Percentiles rank a stretch among this genome's conserved stretches.
phyloP scores from a whole-genome alignment of 306 rosid genomes.

The Lathyrus oleraceus region DNA sequence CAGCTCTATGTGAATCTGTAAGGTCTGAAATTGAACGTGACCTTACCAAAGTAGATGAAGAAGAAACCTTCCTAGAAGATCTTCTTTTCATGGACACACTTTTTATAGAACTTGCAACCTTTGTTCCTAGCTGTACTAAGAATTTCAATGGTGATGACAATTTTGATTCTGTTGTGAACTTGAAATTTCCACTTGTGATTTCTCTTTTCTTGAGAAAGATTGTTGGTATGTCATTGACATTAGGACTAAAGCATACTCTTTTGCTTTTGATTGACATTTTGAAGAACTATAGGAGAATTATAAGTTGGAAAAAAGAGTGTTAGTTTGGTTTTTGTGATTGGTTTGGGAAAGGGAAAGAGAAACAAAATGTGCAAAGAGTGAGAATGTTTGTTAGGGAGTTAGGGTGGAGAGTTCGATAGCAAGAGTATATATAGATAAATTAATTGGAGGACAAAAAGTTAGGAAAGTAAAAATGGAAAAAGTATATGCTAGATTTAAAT shows the following conservation, averaged over 20 bases:
- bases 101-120: slow-evolving; percentile 58
- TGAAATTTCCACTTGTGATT: slow-evolving; percentile 42
- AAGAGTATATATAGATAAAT: slow-evolving; percentile 43
- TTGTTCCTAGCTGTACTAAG: slow-evolving; percentile 60
- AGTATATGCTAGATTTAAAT: slow-evolving; percentile 5
- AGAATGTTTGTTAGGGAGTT: slow-evolving; percentile 27
- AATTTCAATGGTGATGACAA: slow-evolving; percentile 59
- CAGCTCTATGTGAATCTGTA: slow-evolving; percentile 74
- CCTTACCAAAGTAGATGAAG: slow-evolving; percentile 60
- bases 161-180: slow-evolving; percentile 47
- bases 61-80: slow-evolving; percentile 72
- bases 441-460: slow-evolving; percentile 22
- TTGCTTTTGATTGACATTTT: slow-evolving; percentile 67
- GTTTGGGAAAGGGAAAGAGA: slow-evolving; percentile 25
- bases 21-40: slow-evolving; percentile 72
- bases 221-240: slow-evolving; percentile 58
- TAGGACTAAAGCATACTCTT: slow-evolving; percentile 77
- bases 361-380: background rate
- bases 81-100: slow-evolving; percentile 55
- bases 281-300: background rate
- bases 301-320: slow-evolving; percentile 4
- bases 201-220: slow-evolving; percentile 53
- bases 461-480: slow-evolving; percentile 25
- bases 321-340: slow-evolving; percentile 16
- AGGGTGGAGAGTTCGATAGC: slow-evolving; percentile 35